A percentile compares a stretch with the other conserved stretches of the same genome.
Conservation (phyloP, 2,329 filamentous ascomycete genomes). For the Stylonectria norvegica region DNA sequence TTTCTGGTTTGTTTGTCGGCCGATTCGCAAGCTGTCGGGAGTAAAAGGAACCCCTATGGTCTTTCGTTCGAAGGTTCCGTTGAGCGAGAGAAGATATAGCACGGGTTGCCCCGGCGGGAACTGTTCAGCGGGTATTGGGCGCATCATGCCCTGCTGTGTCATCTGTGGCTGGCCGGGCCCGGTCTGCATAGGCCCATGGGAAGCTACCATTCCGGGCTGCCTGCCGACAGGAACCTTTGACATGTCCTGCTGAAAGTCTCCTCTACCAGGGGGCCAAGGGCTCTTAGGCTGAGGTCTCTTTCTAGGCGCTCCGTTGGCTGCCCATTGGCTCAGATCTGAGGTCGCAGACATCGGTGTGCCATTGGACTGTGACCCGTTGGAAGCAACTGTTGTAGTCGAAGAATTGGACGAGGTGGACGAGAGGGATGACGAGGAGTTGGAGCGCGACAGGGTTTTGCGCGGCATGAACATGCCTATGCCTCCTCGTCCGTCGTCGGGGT, state of each 20-base stretch:
- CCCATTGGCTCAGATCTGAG: slow-evolving; percentile 51
- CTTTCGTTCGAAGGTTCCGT: slow-evolving; percentile 95
- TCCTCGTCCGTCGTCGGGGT: slow-evolving; percentile 76
- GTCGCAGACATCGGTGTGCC: slow-evolving; percentile 48
- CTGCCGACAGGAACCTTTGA: slow-evolving; percentile 43
- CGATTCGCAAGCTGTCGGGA: slow-evolving; percentile 92
- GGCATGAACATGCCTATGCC: slow-evolving; percentile 69
- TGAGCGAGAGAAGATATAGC: slow-evolving; percentile 82
- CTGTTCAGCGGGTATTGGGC: slow-evolving; percentile 61
- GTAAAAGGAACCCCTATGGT: slow-evolving; percentile 89
- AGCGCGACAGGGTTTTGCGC: slow-evolving; percentile 80
- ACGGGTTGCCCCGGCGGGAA: slow-evolving; percentile 67
- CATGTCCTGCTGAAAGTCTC: slow-evolving; percentile 47
- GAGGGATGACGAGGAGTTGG: slow-evolving; percentile 87
- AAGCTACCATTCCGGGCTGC: slow-evolving; percentile 36
- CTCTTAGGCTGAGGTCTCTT: slow-evolving; percentile 52
- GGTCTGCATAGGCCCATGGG: slow-evolving; percentile 32
- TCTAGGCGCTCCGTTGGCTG: slow-evolving; percentile 44
- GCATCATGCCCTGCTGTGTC: slow-evolving; percentile 51
- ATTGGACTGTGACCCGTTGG: slow-evolving; percentile 60
- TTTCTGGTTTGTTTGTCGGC: slow-evolving; percentile 94
- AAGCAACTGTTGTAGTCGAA: slow-evolving; percentile 61
- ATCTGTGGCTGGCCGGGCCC: slow-evolving; percentile 33
- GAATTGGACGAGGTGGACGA: slow-evolving; percentile 73
- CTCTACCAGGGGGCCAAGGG: slow-evolving; percentile 48